A percentile compares a stretch with the other conserved stretches of the same genome.
These are phyloP conservation scores for Parathielavia appendiculata DNA, from an alignment of 495 filamentous ascomycete species.

Conservation along the genomic window DNA sequence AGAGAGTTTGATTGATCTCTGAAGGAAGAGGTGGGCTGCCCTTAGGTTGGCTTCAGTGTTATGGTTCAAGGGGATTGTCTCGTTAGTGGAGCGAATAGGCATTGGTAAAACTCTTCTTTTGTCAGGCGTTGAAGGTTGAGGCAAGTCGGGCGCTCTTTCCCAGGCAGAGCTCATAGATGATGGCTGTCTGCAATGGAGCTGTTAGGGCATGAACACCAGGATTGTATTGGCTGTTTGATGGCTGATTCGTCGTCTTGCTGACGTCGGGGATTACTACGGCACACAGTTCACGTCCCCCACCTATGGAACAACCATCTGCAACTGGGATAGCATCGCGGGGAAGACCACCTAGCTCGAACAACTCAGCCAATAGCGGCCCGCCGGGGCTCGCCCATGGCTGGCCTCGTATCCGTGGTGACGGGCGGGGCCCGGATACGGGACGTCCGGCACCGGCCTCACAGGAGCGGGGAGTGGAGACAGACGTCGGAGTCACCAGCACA, in stretches of 20 bases:
- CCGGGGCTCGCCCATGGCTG: constrained; percentile 5
- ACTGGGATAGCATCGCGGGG: background rate
- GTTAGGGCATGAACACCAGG: background rate
- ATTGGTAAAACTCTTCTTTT: no score
- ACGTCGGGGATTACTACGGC: no score
- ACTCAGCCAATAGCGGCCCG: background rate
- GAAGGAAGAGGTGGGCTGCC: background rate
- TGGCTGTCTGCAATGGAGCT: background rate
- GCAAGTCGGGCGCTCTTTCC: no score
- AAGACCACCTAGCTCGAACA: background rate
- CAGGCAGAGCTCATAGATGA: background rate
- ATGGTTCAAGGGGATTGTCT: background rate
- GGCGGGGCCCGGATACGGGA: background rate
- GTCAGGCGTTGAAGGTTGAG: no score
- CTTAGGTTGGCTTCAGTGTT: background rate
- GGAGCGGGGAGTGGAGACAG: constrained; percentile 1
- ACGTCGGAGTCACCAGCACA: background rate
- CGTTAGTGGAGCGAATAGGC: no score
- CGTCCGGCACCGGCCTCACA: constrained; percentile 2
- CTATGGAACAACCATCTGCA: no score
- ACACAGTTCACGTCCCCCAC: no score
- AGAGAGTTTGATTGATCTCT: constrained; percentile 88
- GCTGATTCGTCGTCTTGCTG: no score
- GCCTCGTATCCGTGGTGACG: background rate
- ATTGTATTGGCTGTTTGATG: background rate